Base-by-base conservation (phyloP, 1,284 basidiomycete species). In the Vanrija sp. region DNA sequence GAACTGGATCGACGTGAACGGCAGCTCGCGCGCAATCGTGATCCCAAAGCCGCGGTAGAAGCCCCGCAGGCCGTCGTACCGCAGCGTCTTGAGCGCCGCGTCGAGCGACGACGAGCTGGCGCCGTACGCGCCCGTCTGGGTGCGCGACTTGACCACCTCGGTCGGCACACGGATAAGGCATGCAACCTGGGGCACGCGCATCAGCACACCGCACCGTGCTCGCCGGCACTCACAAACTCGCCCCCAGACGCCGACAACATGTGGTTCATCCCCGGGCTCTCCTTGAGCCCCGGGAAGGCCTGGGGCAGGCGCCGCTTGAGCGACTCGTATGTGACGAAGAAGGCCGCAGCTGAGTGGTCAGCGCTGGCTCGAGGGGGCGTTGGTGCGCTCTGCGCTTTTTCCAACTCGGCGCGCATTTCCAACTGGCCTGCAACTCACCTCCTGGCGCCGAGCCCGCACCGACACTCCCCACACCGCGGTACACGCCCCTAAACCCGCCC, bases 1-100 rank as follows among this genome's bases (percentile, higher is more conserved):
- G 72, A 98, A 99, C 73, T 99, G 96, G 23, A 99, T 81, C 12
- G 92, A 95, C 1, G 95, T 96, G 79, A 99, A 98, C 0, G 95
- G 95, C 42, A 98, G 95, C 79, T 91, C 89, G 65, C 88, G 78
- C 59, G 86, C 85, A 43, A 91, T 82, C 0, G 88, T 91, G 52
- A 84, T 85, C 0, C 84, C 85, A 66, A 88, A 92, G 0, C 89
- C 89, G 54, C 87, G 79, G 66, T 91, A 91, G 69, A 90, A 86
- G 0, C 89, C 89, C 16, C 74, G 74, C 5, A 86, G 29, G 8
- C 89, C 89, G 46, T 86, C 83, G 10, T 80, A 80, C 38, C 75
- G 76, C 63, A 83, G 77, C 7, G 86, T 80, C 48, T 80, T 77
- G 23, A 78, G 64, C 10, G 80, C 74, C 0, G 79, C 79, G 39